Conservation (phyloP, 306 rosid species). For the Boehmeria nivea region DNA sequence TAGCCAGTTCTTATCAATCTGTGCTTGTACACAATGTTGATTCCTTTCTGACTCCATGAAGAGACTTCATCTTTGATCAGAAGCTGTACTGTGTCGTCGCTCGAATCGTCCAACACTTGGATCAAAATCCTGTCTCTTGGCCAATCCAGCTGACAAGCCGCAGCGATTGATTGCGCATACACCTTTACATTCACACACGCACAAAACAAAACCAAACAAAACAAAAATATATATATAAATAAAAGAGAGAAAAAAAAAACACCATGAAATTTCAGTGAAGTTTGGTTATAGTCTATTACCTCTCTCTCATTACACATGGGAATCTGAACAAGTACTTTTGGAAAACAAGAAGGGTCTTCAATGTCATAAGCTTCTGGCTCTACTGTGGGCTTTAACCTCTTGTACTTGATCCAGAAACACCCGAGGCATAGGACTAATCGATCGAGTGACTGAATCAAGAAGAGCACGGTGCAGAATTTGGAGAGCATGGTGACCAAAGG, state of each 20-base stretch:
- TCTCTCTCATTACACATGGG: conserved; percentile 99
- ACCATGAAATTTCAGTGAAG: not conserved
- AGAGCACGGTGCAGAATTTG: conserved; percentile 69
- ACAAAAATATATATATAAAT: conserved; percentile 6
- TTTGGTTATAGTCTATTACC: conserved; percentile 37
- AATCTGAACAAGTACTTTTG: conserved; percentile 93
- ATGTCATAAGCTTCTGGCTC: conserved; percentile 48
- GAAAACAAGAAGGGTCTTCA: conserved; percentile 64
- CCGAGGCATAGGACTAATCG: conserved; percentile 86
- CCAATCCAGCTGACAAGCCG: conserved; percentile 92
- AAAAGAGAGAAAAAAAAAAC: too few species aligned
- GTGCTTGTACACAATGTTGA: conserved; percentile 78
- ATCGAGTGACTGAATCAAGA: conserved; percentile 87
- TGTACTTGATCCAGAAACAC: conserved; percentile 90
- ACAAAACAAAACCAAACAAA: conserved; percentile 3
- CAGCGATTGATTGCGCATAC: conserved; percentile 81
- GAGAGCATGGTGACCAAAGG: conserved; percentile 64
- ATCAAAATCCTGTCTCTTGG: conserved; percentile 75
- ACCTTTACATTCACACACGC: conserved; percentile 44
- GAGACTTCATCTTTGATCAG: conserved; percentile 75
- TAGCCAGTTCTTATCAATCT: conserved; percentile 92
- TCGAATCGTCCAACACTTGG: conserved; percentile 92
- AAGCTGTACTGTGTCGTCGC: conserved; percentile 59
- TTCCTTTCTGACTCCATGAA: conserved; percentile 73
- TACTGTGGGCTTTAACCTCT: conserved; percentile 65